Evolutionary conservation across 371 early-diverging fungal species (phyloP), one percentile per base, ranked within the genome.

Genomic region (Mucor circinelloides): DNA sequence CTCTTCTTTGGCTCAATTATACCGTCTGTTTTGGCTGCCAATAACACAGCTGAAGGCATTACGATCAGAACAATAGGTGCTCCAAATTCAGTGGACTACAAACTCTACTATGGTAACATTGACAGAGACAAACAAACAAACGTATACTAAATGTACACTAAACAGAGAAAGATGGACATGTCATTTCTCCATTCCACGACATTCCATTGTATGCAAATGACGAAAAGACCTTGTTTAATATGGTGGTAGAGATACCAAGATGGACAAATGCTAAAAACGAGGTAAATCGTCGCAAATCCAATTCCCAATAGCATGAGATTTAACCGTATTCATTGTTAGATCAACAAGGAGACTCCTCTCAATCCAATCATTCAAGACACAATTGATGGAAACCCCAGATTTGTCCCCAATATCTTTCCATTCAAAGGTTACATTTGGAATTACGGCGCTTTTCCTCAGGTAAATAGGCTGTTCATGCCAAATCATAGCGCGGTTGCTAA

Each of bases 201-300:
- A 93, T 99, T 67, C 96, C 97, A 23, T 84, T 95, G 31, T 92
- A 87, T 73, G 93, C 92, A 50, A 89, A 94, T 69, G 75, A 80
- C 36, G 91, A 91, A 56, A 92, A 91, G 74, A 87, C 88, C 54
- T 77, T 94, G 59, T 79, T 91, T 67, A 95, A 97, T 87, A 94
- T 94, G 93, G 84, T 96, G 59, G 93, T 97, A 40, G 99, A 98
- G 79, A 94, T 98, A 30, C 98, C 99, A 58, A 86, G 97, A 65
- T 99, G 97, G 95, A 91, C 96, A 74, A 97, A 97, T 81, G 99
- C 95, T 67, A 99, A 99, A 88, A 88, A 96, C 73, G 99, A 99
- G 87, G 94, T 94, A 80, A 70, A 67, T n/a, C 28, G 28, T 7
- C 30, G 8, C 15, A 57, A 28, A 46, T 58, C 40, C n/a, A 17